Percentiles rank a stretch among this genome's conserved stretches.
phyloP scores from a whole-genome alignment of 352 stramenopile species.

The Vaucheria bursata region DNA sequence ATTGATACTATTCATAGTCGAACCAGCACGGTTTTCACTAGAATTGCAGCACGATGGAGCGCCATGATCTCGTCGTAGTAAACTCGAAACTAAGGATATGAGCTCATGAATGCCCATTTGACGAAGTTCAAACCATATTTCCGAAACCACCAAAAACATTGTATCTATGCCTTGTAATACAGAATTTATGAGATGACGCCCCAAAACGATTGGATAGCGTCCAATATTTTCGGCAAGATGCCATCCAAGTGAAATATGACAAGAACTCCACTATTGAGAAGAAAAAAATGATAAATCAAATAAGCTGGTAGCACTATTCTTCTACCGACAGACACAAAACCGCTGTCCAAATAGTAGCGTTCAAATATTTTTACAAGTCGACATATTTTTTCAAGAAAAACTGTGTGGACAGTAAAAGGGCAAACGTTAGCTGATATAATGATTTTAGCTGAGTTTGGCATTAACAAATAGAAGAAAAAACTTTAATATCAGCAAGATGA shows the following conservation, averaged over 20 bases:
- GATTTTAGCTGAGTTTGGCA: no score
- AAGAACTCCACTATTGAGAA: constrained; percentile 1
- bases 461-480: no score
- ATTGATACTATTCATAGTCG: background rate
- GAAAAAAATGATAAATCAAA: no score
- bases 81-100: constrained; percentile 15
- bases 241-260: background rate
- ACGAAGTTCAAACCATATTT: constrained; percentile 30
- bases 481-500: no score
- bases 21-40: background rate
- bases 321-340: no score
- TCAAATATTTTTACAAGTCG: no score
- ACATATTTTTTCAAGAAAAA: no score
- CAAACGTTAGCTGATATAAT: no score
- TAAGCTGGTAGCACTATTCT: no score
- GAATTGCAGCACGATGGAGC: constrained; percentile 14
- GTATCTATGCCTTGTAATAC: background rate
- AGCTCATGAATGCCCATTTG: constrained; percentile 35
- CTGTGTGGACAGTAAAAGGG: no score
- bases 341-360: no score
- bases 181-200: background rate
- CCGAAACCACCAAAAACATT: background rate
- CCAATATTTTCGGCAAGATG: background rate
- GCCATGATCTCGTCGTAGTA: constrained; percentile 18
- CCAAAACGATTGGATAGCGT: background rate